Base-by-base conservation (phyloP, 805 yeast species). In the Candida railenensis region DNA sequence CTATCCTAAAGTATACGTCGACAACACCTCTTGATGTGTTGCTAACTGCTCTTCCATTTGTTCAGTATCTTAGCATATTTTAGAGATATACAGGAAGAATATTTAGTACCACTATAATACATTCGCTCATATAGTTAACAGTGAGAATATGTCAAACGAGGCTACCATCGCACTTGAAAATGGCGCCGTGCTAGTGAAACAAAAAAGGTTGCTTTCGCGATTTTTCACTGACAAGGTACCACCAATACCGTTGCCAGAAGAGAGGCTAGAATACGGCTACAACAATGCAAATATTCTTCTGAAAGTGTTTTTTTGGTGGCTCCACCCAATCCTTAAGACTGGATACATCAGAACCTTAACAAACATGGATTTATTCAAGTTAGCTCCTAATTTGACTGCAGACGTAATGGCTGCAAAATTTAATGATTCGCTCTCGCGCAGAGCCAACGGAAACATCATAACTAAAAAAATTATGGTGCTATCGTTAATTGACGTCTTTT, bases 401-500 rank as follows among this genome's bases (percentile, higher is more conserved):
- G 50, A 53, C 21, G 32, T 40, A 18, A 48, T 53, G 51, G 50
- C 50, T 16, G 44, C 37, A 25, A 33, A 42, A n/a, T 51, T 47
- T 40, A 4, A 40, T 53, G 40, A 49, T 58, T 40, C 48, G 52
- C 22, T 28, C 16, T 36, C 42, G 52, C 37, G 43, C 54, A 40
- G 42, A 47, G 9, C 50, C 37, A 42, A 37, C 40, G 40, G 36
- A 37, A 39, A 3, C 53, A n/a, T n/a, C n/a, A 62, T 12, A 52
- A 37, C 63, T 3, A 37, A 47, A 30, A 48, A 46, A 21, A 56
- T 62, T 59, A 46, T 79, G 2, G 56, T 76, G 0, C 40, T 53
- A n/a, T 71, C 81, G 2, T 51, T 81, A 3, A 73, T 69, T 47
- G 59, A 61, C 46, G 76, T 83, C 4, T 79, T 74, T 58, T 65